phyloP scores from a whole-genome alignment of 768 basidiomycete genomes.

The Pholiota molesta region DNA sequence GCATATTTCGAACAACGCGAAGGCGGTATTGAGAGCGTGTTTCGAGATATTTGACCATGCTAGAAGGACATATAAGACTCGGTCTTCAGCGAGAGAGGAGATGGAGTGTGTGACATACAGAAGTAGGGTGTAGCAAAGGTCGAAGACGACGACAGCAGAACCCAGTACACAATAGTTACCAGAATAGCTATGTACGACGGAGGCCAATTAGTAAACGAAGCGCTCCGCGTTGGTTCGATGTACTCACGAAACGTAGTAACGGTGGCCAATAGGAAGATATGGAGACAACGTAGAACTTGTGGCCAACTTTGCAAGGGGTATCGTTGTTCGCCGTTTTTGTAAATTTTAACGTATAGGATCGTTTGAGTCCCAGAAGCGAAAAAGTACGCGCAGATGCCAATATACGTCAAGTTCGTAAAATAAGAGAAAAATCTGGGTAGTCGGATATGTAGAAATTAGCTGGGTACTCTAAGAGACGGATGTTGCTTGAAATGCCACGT shows the following conservation, averaged over 20 bases:
- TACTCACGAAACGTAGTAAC: conserved; percentile 61
- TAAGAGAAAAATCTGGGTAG: conserved; percentile 60
- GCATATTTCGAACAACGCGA: conserved; percentile 60
- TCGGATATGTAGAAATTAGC: not conserved
- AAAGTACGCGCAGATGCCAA: conserved; percentile 65
- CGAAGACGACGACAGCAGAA: conserved; percentile 45
- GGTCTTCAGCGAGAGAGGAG: too few species aligned
- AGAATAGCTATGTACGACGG: conserved; percentile 50
- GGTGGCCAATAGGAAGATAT: conserved; percentile 53
- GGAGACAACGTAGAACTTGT: conserved; percentile 53
- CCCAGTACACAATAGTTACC: conserved; percentile 69
- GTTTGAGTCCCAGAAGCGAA: conserved; percentile 63
- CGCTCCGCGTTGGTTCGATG: not conserved
- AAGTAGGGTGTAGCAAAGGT: conserved; percentile 44
- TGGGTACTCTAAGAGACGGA: too few species aligned
- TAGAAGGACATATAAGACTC: conserved; percentile 19
- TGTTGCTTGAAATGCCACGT: not conserved
- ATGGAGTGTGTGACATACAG: conserved; percentile 31
- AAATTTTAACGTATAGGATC: conserved; percentile 34
- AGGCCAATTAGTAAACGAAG: not conserved
- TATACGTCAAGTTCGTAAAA: conserved; percentile 66
- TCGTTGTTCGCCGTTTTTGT: conserved; percentile 21
- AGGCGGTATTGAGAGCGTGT: conserved; percentile 59
- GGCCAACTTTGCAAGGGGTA: conserved; percentile 68
- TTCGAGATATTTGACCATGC: conserved; percentile 62